These are phyloP conservation scores for Aspergillus fructus DNA, from an alignment of 2,329 filamentous ascomycete genomes.

Conservation along the genomic window DNA sequence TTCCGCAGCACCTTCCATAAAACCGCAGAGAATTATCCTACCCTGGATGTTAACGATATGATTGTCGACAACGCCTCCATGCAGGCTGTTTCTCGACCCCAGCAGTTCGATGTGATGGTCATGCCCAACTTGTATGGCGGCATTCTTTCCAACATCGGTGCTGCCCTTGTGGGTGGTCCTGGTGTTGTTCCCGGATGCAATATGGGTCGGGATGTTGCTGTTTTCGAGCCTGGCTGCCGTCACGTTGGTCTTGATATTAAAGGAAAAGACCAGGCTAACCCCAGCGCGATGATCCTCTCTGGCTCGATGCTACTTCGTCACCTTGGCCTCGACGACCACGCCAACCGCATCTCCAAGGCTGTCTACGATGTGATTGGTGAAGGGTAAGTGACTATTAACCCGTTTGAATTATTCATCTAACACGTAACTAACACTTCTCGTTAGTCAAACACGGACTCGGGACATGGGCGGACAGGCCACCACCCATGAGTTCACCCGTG, in stretches of 20 bases:
- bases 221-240: slow-evolving; percentile 98
- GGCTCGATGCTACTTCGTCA: slow-evolving; percentile 97
- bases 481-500: slow-evolving; percentile 92
- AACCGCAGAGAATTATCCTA: slow-evolving; percentile 91
- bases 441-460: slow-evolving; percentile 79
- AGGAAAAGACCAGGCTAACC: slow-evolving; percentile 99
- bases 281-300: slow-evolving; percentile 90
- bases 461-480: slow-evolving; percentile 92
- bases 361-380: slow-evolving; percentile 81
- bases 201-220: slow-evolving; percentile 97
- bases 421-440: slow-evolving; percentile 38
- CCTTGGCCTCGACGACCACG: slow-evolving; percentile 95
- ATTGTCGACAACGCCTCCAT: slow-evolving; percentile 99
- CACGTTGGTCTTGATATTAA: slow-evolving; percentile 99
- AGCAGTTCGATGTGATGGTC: slow-evolving; percentile 99
- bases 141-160: slow-evolving; percentile 98
- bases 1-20: slow-evolving; percentile 98
- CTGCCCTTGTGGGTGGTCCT: slow-evolving; percentile 92
- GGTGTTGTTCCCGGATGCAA: slow-evolving; percentile 98
- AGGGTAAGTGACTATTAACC: slow-evolving; percentile 61
- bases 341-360: slow-evolving; percentile 90
- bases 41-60: slow-evolving; percentile 96
- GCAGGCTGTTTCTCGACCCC: slow-evolving; percentile 93
- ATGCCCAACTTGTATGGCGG: slow-evolving; percentile 99
- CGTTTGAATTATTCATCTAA: neutral